Base-by-base conservation (phyloP, 2,329 filamentous ascomycete species). In the Zasmidium angulare region DNA sequence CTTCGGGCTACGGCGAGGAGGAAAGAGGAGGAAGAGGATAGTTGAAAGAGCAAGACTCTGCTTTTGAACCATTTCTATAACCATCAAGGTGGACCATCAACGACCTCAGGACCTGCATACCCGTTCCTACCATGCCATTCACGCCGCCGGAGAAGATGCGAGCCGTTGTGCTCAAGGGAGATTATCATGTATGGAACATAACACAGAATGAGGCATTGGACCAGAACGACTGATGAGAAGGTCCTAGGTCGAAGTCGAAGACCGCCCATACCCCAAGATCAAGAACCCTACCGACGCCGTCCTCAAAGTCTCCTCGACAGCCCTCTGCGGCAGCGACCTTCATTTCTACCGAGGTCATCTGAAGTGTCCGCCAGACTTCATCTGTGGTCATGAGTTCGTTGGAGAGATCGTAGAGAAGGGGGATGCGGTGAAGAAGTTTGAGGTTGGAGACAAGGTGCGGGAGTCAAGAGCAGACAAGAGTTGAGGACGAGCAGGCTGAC, bases 311-410 rank as follows among this genome's bases (percentile, higher is more conserved):
- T 83, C 86, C 61, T 89, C 90, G 68, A 90, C 91, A 23, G 93
- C 91, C 17, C 82, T 97, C 29, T 97, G 93, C 73, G 93, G 93
- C 72, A 93, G 89, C 70, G 92, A 96, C 72, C 81, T 96, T 40
- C 93, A 96, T 75, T 86, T 91, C 55, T 96, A 88, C 77, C 89
- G 92, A 49, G 93, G 93, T 36, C 88, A 91, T 68, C 86, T 96
- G 71, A 82, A 86, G 22, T 88, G 86, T 6, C 80, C 76, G 0
- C 84, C 88, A 0, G 84, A 80, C 31, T 87, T 86, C 69, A 84
- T 88, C 59, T 72, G 68, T 85, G 89, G 90, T 59, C 93, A 96
- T 73, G 93, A 96, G 71, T 96, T 96, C 71, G 91, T 90, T 1
- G 93, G 93, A 3, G 83, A 81, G 22, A 85, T 96, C 10, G 82